Evolutionary conservation across 2,329 filamentous ascomycete genomes (phyloP).

Genomic region (Fusarium xylarioides): DNA sequence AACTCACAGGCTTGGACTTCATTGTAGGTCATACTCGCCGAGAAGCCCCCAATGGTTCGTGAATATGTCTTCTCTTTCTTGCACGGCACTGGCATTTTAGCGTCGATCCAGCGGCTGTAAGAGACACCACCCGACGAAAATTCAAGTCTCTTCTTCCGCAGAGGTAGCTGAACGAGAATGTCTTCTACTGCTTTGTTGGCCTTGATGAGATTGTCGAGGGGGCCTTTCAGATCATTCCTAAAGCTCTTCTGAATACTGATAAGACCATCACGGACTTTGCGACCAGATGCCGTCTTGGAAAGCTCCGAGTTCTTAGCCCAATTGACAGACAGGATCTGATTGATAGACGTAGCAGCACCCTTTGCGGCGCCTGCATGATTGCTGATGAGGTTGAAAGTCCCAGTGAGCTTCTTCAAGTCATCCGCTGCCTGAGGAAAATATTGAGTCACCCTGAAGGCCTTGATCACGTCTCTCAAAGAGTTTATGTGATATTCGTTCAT

Average conservation of each 20-base stretch:
- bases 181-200: constrained; percentile 12
- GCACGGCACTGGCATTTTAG: constrained; percentile 20
- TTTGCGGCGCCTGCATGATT: background rate
- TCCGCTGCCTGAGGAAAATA: background rate
- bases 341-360: background rate
- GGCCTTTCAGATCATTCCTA: constrained; percentile 14
- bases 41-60: background rate
- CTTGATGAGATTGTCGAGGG: constrained; percentile 18
- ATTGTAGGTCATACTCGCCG: background rate
- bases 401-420: background rate
- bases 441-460: background rate
- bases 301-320: background rate
- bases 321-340: background rate
- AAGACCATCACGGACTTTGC: background rate
- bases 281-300: background rate
- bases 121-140: background rate
- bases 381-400: background rate
- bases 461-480: background rate
- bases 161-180: constrained; percentile 4
- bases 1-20: constrained; percentile 10
- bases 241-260: background rate
- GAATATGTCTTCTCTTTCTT: background rate
- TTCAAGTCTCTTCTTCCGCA: constrained; percentile 16
- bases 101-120: constrained; percentile 9
- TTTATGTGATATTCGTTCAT: background rate